phyloP scores from a whole-genome alignment of 345 rosid genomes.

The Turnera subulata region DNA sequence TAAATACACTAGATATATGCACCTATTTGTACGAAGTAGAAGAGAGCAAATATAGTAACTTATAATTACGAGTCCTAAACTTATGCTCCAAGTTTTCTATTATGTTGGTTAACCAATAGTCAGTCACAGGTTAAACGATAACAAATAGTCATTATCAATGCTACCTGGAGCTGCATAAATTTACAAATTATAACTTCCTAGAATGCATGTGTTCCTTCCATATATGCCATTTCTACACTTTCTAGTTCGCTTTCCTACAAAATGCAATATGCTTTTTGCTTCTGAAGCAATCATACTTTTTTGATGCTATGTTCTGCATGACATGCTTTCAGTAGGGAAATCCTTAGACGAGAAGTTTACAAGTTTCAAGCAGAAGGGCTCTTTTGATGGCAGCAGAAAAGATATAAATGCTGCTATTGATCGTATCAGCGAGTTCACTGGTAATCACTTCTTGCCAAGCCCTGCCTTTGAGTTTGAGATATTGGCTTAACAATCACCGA shows the following conservation, averaged over 20 bases:
- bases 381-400: conserved; percentile 86
- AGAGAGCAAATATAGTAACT: no score
- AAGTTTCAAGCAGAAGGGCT: conserved; percentile 62
- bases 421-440: conserved; percentile 78
- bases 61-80: no score
- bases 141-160: no score
- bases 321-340: conserved; percentile 37
- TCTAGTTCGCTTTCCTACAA: background rate
- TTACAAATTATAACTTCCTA: background rate
- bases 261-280: background rate
- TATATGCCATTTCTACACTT: background rate
- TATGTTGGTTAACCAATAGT: no score
- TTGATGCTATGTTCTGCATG: background rate
- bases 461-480: conserved; percentile 5
- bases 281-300: background rate
- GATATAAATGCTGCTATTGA: conserved; percentile 89
- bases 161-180: no score
- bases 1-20: no score
- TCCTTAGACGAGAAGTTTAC: conserved; percentile 60
- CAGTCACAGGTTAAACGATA: no score
- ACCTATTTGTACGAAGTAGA: no score
- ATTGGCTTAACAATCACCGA: conserved; percentile 12
- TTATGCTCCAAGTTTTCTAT: no score
- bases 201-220: background rate
- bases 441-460: conserved; percentile 32